phyloP scores from a whole-genome alignment of 2,329 filamentous ascomycete species.

The Talaromyces sp. region DNA sequence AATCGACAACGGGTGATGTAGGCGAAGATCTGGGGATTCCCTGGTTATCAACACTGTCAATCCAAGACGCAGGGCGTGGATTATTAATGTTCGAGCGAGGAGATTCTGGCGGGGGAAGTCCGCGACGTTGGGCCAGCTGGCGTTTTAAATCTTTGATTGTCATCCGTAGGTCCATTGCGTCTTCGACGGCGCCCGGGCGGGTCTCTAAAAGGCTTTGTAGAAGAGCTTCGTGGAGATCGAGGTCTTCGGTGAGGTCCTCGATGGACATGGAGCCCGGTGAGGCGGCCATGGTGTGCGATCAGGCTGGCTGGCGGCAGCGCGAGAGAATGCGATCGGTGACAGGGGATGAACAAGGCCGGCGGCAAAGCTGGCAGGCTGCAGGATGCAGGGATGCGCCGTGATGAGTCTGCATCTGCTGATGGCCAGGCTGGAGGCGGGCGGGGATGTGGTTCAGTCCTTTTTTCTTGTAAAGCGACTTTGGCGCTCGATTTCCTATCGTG shows the following conservation, averaged over 20 bases:
- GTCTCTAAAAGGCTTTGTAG: constrained; percentile 23
- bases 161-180: constrained; percentile 21
- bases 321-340: not conserved
- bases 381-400: not conserved
- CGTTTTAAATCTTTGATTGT: constrained; percentile 20
- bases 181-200: constrained; percentile 19
- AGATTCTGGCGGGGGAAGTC: constrained; percentile 5
- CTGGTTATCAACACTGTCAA: constrained; percentile 13
- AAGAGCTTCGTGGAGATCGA: constrained; percentile 27
- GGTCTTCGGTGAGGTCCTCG: constrained; percentile 25
- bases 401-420: not conserved
- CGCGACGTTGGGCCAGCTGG: constrained; percentile 19
- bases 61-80: constrained; percentile 2
- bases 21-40: not conserved
- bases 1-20: not conserved
- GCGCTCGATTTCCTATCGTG: not conserved
- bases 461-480: not conserved
- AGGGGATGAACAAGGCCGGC: not conserved
- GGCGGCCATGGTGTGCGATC: constrained; percentile 1
- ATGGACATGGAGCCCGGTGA: constrained; percentile 9
- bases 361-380: not conserved
- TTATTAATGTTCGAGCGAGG: not conserved
- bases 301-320: not conserved
- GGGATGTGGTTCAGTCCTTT: not conserved
- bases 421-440: not conserved